phyloP scores from a whole-genome alignment of 139 green algal genomes.

The Picochlorum sp. region DNA sequence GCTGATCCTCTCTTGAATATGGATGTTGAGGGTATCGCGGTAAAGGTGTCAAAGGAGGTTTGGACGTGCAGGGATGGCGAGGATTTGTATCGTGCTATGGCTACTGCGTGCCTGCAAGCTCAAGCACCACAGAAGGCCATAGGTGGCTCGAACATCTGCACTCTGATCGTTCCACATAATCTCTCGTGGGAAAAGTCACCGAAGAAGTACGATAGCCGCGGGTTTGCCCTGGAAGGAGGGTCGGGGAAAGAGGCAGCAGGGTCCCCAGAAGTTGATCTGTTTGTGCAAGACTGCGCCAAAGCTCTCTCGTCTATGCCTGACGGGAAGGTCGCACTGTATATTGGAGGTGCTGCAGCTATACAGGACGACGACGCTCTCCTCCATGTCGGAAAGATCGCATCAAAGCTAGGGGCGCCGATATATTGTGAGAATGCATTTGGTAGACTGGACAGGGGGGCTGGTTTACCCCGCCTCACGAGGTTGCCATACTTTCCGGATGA shows the following conservation, averaged over 20 bases:
- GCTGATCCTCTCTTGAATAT: constrained; percentile 63
- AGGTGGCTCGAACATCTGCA: constrained; percentile 40
- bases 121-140: background rate
- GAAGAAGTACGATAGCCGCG: background rate
- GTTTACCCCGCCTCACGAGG: constrained; percentile 41
- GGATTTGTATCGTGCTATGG: constrained; percentile 18
- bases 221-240: background rate
- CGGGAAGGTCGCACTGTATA: constrained; percentile 45
- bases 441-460: constrained; percentile 60
- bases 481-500: constrained; percentile 81
- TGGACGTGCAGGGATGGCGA: constrained; percentile 8
- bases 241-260: background rate
- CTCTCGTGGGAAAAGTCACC: constrained; percentile 47
- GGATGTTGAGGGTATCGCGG: constrained; percentile 54
- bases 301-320: constrained; percentile 34
- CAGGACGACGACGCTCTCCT: constrained; percentile 35
- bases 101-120: background rate
- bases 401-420: constrained; percentile 40
- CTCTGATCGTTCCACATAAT: constrained; percentile 74
- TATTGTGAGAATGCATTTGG: constrained; percentile 70
- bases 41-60: constrained; percentile 21
- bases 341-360: constrained; percentile 57
- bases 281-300: constrained; percentile 49
- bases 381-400: constrained; percentile 50
- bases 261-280: constrained; percentile 21